Base-by-base conservation (phyloP, 192 early-diverging fungal genomes). In the Backusella mclennaniae region DNA sequence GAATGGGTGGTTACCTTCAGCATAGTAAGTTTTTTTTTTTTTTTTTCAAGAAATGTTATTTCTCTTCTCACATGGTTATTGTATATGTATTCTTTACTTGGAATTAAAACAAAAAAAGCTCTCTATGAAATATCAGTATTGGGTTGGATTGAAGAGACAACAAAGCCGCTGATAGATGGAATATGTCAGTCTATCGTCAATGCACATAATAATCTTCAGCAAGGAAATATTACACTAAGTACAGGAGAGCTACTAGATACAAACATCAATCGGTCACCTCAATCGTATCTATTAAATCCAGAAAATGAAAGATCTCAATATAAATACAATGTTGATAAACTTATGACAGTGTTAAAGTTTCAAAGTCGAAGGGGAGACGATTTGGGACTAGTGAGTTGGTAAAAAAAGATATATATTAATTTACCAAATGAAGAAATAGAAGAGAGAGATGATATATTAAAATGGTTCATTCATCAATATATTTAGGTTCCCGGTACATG, bases 1-100 rank as follows among this genome's bases (percentile, higher is more conserved):
- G 76, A 19, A 75, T 75, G 69, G 80, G 76, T 36, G 80, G 80
- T 23, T 81, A 59, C 44, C 59, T 81, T 21, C 80, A 81, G 38
- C 67, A 81, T 35, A 73, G 80, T 81, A 73, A 31, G 69, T 31
- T 4, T 46, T 31, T 39, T 38, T 39, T 39, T 39, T 39, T 39
- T 39, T 39, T 39, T 38, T 38, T 38, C 6, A 38, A 38, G 8
- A 38, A 38, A 38, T 38, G 8, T 8, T 38, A 38, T 38, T 36
- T 36, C 0, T 7, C 5, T 36, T 36, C 7, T 36, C 36, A 8
- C 36, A 36, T 36, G 0, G 0, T 36, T 11, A 35, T 33, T 33
- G 31, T 7, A n/a, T 14, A 29, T 52, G 19, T 36, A 35, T 69
- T 35, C 9, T 68, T 70, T 70, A 46, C n/a, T 1, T 56, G 21